A percentile compares a stretch with the other conserved stretches of the same genome.
phyloP scores from a whole-genome alignment of 768 basidiomycete genomes.

The Psilocybe cubensis region DNA sequence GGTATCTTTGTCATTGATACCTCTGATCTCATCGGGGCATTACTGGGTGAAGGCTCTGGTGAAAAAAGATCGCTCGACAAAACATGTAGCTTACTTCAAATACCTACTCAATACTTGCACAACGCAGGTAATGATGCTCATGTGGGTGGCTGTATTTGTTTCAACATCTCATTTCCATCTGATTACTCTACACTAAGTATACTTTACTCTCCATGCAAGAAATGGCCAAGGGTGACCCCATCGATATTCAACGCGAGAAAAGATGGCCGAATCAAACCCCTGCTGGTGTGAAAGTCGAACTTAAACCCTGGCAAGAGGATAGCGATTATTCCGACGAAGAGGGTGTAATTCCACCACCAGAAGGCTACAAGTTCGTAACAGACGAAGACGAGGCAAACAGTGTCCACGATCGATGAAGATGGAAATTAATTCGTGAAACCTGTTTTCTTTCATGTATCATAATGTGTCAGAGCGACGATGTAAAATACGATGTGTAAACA shows the following conservation, averaged over 20 bases:
- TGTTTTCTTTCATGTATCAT: neutral
- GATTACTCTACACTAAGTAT: conserved; percentile 51
- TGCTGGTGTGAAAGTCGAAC: conserved; percentile 53
- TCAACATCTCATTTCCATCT: neutral
- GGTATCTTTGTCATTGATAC: conserved; percentile 77
- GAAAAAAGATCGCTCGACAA: conserved; percentile 61
- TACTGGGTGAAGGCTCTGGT: conserved; percentile 61
- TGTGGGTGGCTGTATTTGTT: conserved; percentile 45
- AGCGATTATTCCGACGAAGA: conserved; percentile 51
- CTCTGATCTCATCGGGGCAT: conserved; percentile 71
- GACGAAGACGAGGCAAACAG: neutral
- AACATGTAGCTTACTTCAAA: conserved; percentile 64
- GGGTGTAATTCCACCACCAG: conserved; percentile 32
- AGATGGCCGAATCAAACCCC: conserved; percentile 74
- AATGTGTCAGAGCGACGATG: too few relatives aligned
- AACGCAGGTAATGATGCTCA: conserved; percentile 90
- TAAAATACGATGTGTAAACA: too few relatives aligned
- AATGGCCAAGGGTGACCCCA: conserved; percentile 75
- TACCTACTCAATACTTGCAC: conserved; percentile 61
- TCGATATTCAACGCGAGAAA: conserved; percentile 77
- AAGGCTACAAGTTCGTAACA: conserved; percentile 7
- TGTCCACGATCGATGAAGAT: neutral
- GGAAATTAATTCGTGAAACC: neutral
- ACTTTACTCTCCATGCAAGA: conserved; percentile 65
- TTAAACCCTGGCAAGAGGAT: conserved; percentile 64